Evolutionary conservation across 495 filamentous ascomycete species (phyloP).

Genomic region (Bryoglossum gracile): DNA sequence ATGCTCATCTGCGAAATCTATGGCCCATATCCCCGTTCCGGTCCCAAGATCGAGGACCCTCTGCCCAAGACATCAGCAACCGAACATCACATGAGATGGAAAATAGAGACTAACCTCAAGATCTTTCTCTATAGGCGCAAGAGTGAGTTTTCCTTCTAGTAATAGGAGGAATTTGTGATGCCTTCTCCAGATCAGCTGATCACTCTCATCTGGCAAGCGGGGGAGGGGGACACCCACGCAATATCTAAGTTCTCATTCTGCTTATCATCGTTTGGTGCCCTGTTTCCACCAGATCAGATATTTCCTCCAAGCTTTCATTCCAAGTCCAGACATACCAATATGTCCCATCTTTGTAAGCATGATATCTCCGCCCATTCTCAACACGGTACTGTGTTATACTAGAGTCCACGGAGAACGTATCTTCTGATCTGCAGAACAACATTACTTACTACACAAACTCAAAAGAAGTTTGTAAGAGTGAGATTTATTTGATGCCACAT

Average conservation of each 20-base stretch:
- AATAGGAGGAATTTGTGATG: constrained; percentile 34
- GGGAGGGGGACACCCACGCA: neutral
- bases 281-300: too few relatives aligned
- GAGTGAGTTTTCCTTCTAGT: constrained; percentile 27
- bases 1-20: constrained; percentile 44
- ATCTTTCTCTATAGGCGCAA: constrained; percentile 26
- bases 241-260: constrained; percentile 23
- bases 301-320: too few relatives aligned
- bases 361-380: constrained; percentile 22
- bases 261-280: constrained; percentile 19
- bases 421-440: too few relatives aligned
- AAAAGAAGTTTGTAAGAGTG: too few relatives aligned
- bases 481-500: neutral
- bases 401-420: constrained; percentile 16
- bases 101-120: constrained; percentile 4
- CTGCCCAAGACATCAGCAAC: neutral
- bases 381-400: constrained; percentile 17
- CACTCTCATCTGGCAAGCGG: neutral
- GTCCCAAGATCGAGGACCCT: constrained; percentile 21
- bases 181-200: neutral
- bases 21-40: constrained; percentile 39
- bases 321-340: too few relatives aligned
- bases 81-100: too few relatives aligned
- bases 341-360: constrained; percentile 20
- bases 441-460: too few relatives aligned